Conservation (phyloP, 1,284 basidiomycete genomes). For the Apiotrichum mycotoxinovorans region DNA sequence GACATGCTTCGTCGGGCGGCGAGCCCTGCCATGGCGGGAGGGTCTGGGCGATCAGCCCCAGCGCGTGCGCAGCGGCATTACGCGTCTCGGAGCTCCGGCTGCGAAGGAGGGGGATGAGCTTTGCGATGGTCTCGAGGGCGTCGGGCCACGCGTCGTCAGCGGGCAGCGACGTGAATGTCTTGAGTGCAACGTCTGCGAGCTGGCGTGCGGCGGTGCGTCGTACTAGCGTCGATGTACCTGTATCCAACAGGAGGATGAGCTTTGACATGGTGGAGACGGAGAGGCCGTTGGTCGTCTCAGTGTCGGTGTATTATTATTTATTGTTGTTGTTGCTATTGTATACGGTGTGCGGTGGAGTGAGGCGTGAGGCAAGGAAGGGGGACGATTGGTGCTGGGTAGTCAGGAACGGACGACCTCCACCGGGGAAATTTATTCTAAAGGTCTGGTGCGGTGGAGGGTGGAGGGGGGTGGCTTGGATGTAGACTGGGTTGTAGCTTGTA, state of each 20-base stretch:
- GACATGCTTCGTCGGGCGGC: slow-evolving; percentile 13
- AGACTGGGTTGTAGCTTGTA: too few species aligned
- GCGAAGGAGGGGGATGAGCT: slow-evolving; percentile 45
- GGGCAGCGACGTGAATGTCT: slow-evolving; percentile 32
- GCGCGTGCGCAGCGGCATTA: slow-evolving; percentile 44
- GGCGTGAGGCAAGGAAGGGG: too few species aligned
- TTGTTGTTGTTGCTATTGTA: too few species aligned
- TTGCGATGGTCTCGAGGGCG: slow-evolving; percentile 42
- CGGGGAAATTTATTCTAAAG: not conserved
- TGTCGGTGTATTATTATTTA: not conserved
- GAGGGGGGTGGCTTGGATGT: not conserved
- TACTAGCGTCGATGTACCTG: slow-evolving; percentile 47
- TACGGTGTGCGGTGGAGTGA: too few species aligned
- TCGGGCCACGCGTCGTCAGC: slow-evolving; percentile 48
- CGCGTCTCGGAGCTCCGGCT: slow-evolving; percentile 47
- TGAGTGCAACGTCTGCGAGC: slow-evolving; percentile 45
- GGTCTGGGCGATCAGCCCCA: slow-evolving; percentile 39
- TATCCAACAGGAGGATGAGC: slow-evolving; percentile 49
- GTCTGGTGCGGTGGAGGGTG: not conserved
- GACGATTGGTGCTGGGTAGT: not conserved
- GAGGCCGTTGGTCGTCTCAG: not conserved
- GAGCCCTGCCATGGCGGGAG: slow-evolving; percentile 12
- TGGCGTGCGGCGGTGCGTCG: slow-evolving; percentile 50
- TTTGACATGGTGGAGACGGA: slow-evolving; percentile 25
- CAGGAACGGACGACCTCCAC: not conserved